These are phyloP conservation scores for Abrus pulchellus DNA, from an alignment of 306 rosid genomes.

Conservation along the genomic window DNA sequence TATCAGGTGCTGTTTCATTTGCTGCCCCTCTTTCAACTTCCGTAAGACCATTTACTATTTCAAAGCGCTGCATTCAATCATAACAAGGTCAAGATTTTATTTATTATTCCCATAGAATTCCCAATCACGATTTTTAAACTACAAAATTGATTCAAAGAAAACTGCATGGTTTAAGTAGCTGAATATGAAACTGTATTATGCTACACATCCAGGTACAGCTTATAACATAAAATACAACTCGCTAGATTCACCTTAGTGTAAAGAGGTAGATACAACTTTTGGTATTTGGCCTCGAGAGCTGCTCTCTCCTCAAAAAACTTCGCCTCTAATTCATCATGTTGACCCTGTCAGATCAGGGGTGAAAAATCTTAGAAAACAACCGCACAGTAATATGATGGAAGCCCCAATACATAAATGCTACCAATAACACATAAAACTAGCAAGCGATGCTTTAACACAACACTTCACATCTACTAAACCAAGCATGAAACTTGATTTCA, in stretches of 20 bases:
- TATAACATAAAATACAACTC: neutral
- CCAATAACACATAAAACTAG: neutral
- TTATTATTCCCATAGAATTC: neutral
- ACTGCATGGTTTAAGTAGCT: neutral
- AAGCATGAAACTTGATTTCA: neutral
- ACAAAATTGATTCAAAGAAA: neutral
- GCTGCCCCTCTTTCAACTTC: slow-evolving; percentile 79
- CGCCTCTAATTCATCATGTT: slow-evolving; percentile 83
- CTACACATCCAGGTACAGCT: neutral
- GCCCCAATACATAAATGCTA: neutral
- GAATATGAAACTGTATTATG: neutral
- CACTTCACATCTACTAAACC: neutral
- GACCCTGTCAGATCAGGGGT: slow-evolving; percentile 57
- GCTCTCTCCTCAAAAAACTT: slow-evolving; percentile 93
- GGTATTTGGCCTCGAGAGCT: slow-evolving; percentile 92
- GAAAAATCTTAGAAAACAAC: neutral
- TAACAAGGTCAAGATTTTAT: neutral
- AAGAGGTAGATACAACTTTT: slow-evolving; percentile 79
- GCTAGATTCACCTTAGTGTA: slow-evolving; percentile 64
- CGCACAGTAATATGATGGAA: neutral
- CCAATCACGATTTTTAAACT: neutral
- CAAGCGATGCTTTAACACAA: neutral
- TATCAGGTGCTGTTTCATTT: slow-evolving; percentile 51
- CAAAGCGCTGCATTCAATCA: slow-evolving; percentile 67
- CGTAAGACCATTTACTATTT: slow-evolving; percentile 76